These are phyloP conservation scores for Thuja plicata DNA, from an alignment of 83 land plant species.

Conservation along the genomic window DNA sequence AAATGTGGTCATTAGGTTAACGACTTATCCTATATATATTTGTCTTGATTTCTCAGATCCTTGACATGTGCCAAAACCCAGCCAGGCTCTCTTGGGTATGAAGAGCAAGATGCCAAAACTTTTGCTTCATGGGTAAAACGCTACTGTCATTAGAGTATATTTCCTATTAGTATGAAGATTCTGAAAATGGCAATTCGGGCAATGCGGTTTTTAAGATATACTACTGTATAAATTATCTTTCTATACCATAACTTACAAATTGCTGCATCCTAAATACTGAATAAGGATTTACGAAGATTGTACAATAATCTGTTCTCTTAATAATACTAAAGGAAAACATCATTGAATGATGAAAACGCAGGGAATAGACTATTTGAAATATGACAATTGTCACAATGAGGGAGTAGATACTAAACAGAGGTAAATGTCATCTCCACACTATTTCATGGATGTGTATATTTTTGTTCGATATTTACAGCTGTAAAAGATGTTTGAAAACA, in stretches of 20 bases:
- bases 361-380: constrained; percentile 81
- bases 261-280: no score
- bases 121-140: constrained; percentile 73
- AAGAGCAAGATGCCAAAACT: constrained; percentile 70
- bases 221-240: no score
- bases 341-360: not conserved
- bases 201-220: no score
- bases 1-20: not conserved
- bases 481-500: not conserved
- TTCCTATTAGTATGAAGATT: no score
- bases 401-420: constrained; percentile 38
- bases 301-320: no score
- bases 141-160: not conserved
- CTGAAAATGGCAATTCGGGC: no score
- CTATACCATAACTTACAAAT: no score
- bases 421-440: constrained; percentile 17
- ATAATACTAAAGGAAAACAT: not conserved
- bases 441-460: not conserved
- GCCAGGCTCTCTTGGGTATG: constrained; percentile 83
- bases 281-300: no score
- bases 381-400: constrained; percentile 68
- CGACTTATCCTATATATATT: not conserved
- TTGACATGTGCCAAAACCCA: constrained; percentile 58
- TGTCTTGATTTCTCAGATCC: constrained; percentile 17
- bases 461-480: not conserved